phyloP scores from a whole-genome alignment of 495 filamentous ascomycete species.

The Delitschia confertaspora region DNA sequence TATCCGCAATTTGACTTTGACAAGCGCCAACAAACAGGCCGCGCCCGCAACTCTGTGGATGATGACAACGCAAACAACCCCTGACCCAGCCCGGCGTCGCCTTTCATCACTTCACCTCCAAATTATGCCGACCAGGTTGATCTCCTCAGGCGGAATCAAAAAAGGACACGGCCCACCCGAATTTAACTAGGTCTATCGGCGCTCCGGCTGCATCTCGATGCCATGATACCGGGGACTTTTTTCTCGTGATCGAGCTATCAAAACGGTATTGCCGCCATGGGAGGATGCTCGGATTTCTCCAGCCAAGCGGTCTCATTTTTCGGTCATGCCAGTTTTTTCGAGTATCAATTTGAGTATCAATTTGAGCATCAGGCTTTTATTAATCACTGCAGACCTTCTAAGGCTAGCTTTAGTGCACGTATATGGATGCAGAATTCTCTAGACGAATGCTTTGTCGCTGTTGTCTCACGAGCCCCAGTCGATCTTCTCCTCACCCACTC shows the following conservation, averaged over 20 bases:
- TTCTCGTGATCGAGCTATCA: constrained; percentile 25
- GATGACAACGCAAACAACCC: constrained; percentile 8
- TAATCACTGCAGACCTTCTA: neutral
- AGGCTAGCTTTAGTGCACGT: too few species aligned
- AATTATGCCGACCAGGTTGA: constrained; percentile 14
- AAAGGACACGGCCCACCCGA: too few species aligned
- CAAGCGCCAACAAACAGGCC: neutral
- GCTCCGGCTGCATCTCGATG: constrained; percentile 24
- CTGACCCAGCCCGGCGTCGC: constrained; percentile 20
- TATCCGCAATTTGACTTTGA: constrained; percentile 8
- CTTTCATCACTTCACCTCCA: constrained; percentile 11
- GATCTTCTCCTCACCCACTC: constrained; percentile 13
- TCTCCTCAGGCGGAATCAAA: constrained; percentile 24
- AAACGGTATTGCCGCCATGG: constrained; percentile 23
- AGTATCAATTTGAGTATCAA: neutral
- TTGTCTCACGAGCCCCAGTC: neutral
- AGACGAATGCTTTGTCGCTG: too few species aligned
- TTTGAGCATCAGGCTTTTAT: constrained; percentile 4
- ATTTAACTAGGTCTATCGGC: constrained; percentile 18
- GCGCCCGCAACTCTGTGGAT: constrained; percentile 2
- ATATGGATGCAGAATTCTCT: too few species aligned
- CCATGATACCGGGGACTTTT: constrained; percentile 20
- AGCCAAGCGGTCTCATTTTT: neutral
- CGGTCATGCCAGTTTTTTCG: neutral
- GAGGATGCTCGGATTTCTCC: constrained; percentile 5